Base-by-base conservation (phyloP, 2,329 filamentous ascomycete species). In the Ceratocystiopsis brevicomis region DNA sequence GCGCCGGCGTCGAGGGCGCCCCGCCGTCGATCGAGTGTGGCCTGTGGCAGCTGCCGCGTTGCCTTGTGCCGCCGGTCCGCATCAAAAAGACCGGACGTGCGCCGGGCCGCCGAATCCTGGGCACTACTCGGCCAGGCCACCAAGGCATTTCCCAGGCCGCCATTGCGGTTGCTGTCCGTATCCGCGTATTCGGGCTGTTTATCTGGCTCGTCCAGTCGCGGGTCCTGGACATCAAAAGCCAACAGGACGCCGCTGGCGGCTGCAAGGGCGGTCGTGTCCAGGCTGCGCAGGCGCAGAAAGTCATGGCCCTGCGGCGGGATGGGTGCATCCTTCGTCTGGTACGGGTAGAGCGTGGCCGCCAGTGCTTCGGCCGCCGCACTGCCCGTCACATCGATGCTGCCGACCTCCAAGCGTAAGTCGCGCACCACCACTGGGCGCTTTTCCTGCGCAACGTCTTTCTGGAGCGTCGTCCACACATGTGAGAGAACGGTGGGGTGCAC, bases 401-500 rank as follows among this genome's bases (percentile, higher is more conserved):
- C 72, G 38, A 76, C 64, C 51, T 85, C 77, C 47, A 76, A 81
- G 0, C 80, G 72, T 33, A 83, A 56, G 52, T 85, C 80, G 51
- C 82, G 76, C 9, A 82, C 63, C 30, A 68, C 70, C 8, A 81
- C 65, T 5, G 64, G 62, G 1, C 78, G 78, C 36, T 76, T 50
- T 74, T 71, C 48, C 71, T 73, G 78, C n/a, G 25, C 21, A 16
- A 65, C 64, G 2, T 76, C 57, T 3, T 64, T 63, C 15, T 76
- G 53, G 2, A 85, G 57, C 47, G 79, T 68, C 18, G 75, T 65
- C 65, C 82, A 86, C 0, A 78, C 57, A 51, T 81, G 71, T 2
- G 76, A 60, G 53, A 85, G 88, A 8, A 81, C 79, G 17, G 86
- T 79, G 2, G 90, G 90, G 56, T 96, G 88, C 1, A 88, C 63